These are phyloP conservation scores for Pezicula radicicola DNA, from an alignment of 2,329 filamentous ascomycete genomes.

Conservation along the genomic window DNA sequence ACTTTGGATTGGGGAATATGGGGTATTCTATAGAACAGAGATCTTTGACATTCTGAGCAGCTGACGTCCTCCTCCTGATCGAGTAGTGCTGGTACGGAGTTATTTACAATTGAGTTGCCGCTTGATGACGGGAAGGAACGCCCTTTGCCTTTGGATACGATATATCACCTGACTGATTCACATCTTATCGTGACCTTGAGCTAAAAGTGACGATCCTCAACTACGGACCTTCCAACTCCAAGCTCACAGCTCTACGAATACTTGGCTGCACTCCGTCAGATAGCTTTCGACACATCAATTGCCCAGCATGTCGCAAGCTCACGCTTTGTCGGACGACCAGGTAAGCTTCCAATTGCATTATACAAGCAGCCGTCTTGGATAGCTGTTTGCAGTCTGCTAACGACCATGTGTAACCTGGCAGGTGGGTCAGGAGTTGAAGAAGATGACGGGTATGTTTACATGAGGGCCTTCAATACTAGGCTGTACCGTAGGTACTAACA, in stretches of 20 bases:
- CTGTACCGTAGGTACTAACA: not conserved
- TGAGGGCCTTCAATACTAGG: not conserved
- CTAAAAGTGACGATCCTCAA: conserved; percentile 6
- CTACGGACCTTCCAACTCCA: conserved; percentile 4
- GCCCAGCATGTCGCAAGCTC: conserved; percentile 81
- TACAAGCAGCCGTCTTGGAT: too few species aligned
- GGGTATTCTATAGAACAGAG: too few species aligned
- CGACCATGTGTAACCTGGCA: conserved; percentile 36
- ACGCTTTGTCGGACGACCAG: conserved; percentile 97
- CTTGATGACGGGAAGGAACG: too few species aligned
- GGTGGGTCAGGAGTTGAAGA: conserved; percentile 97
- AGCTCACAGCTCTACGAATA: conserved; percentile 8
- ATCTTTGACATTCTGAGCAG: too few species aligned
- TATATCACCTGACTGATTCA: not conserved
- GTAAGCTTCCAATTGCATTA: conserved; percentile 42
- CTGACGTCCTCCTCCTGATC: too few species aligned
- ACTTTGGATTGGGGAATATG: too few species aligned
- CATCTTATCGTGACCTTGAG: not conserved
- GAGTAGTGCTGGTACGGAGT: too few species aligned
- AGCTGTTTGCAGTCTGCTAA: conserved; percentile 8
- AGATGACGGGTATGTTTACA: conserved; percentile 70
- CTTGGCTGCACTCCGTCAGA: conserved; percentile 3
- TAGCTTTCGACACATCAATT: conserved; percentile 16
- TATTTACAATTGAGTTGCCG: too few species aligned
- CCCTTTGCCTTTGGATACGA: too few species aligned